Percentiles rank a stretch among this genome's conserved stretches.
These are phyloP conservation scores for Vishniacozyma victoriae DNA, from an alignment of 768 basidiomycete species.

Conservation along the genomic window DNA sequence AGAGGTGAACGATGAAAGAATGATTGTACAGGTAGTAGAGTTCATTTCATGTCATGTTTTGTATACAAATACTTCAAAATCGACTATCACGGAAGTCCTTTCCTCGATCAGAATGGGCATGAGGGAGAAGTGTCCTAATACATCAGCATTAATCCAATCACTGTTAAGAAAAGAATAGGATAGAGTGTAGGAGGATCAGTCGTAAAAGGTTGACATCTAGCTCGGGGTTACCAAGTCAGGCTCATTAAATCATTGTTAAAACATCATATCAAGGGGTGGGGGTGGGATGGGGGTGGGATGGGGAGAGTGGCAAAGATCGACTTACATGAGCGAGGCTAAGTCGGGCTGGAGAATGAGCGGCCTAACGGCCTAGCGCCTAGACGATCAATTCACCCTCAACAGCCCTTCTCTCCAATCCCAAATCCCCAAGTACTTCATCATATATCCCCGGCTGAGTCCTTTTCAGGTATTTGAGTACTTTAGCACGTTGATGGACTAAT, in stretches of 20 bases:
- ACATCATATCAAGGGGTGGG: not conserved
- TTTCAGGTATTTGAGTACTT: constrained; percentile 67
- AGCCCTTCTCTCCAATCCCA: constrained; percentile 69
- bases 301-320: not conserved
- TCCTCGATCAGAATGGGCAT: not conserved
- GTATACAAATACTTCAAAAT: too few species aligned
- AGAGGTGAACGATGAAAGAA: not conserved
- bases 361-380: constrained; percentile 2
- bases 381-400: constrained; percentile 88
- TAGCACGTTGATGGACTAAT: constrained; percentile 77
- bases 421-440: constrained; percentile 61
- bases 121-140: not conserved
- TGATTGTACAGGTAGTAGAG: too few species aligned
- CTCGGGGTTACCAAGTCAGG: not conserved
- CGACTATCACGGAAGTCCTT: not conserved
- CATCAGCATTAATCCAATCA: too few species aligned
- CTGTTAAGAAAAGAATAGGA: not conserved
- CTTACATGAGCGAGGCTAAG: not conserved
- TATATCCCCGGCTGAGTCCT: constrained; percentile 50
- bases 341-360: too few species aligned
- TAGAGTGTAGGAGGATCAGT: not conserved
- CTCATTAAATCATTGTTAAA: not conserved
- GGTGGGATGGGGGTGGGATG: not conserved
- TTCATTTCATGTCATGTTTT: not conserved
- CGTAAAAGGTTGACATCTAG: not conserved